These are phyloP conservation scores for Saposhnikovia divaricata DNA, from an alignment of 129 eudicot species.

Conservation along the genomic window DNA sequence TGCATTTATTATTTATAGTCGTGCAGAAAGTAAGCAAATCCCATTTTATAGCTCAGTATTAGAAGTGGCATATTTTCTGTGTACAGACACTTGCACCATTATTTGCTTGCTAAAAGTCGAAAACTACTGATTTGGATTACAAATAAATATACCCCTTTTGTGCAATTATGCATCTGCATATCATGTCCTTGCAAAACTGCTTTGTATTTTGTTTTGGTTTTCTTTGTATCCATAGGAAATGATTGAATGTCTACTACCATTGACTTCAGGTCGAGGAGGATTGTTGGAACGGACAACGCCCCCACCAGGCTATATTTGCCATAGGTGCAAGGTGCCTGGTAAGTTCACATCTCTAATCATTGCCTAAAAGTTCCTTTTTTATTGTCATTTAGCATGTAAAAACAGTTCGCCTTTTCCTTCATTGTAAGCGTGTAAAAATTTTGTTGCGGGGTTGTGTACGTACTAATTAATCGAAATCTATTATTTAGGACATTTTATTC, in stretches of 20 bases:
- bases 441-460: not conserved
- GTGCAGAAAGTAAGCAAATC: not conserved
- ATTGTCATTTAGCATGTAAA: not conserved
- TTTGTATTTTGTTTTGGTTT: not conserved
- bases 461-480: not conserved
- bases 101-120: not conserved
- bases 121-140: not conserved
- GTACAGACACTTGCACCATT: not conserved
- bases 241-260: slow-evolving; percentile 8
- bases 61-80: not conserved
- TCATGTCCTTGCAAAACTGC: not conserved
- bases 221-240: not conserved
- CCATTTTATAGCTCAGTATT: not conserved
- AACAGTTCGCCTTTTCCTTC: not conserved
- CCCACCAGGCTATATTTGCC: slow-evolving; percentile 88
- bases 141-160: not conserved
- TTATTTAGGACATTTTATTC: slow-evolving; percentile 69
- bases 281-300: slow-evolving; percentile 81
- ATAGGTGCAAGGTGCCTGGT: slow-evolving; percentile 96
- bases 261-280: slow-evolving; percentile 51
- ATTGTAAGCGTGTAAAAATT: not conserved
- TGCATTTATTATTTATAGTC: not conserved
- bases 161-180: not conserved
- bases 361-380: not conserved
- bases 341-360: slow-evolving; percentile 21